Conservation (phyloP, 495 filamentous ascomycete genomes). For the Thozetella sp. region DNA sequence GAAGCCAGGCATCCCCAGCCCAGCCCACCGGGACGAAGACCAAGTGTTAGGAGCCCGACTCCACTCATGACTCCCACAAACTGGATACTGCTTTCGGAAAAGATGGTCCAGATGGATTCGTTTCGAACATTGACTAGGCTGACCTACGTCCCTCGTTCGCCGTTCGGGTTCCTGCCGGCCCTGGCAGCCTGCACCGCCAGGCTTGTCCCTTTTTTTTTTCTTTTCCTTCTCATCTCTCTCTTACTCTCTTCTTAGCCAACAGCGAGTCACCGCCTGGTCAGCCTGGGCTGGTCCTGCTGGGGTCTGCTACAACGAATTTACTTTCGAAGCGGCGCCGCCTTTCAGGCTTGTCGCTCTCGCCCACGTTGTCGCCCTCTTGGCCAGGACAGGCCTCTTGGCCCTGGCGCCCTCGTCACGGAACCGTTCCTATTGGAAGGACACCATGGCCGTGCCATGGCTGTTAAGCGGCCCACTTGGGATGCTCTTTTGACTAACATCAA, state of each 20-base stretch:
- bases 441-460: not conserved
- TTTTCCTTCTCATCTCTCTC: not conserved
- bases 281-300: too few relatives aligned
- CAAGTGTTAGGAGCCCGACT: too few relatives aligned
- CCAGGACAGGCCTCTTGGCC: slow-evolving; percentile 8
- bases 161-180: too few relatives aligned
- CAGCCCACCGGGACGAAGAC: too few relatives aligned
- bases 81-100: too few relatives aligned
- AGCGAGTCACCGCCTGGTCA: too few relatives aligned
- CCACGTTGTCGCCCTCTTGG: slow-evolving; percentile 16
- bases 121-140: too few relatives aligned
- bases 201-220: not conserved
- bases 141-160: too few relatives aligned
- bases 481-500: slow-evolving; percentile 3
- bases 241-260: not conserved
- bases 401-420: not conserved
- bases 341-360: slow-evolving; percentile 13
- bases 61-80: too few relatives aligned
- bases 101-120: too few relatives aligned
- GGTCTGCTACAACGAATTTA: not conserved
- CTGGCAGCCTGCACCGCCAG: too few relatives aligned
- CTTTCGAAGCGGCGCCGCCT: slow-evolving; percentile 21
- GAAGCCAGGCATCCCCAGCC: too few relatives aligned
- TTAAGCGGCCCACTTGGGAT: not conserved
- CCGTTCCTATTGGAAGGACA: slow-evolving; percentile 15